Percentiles rank a stretch among this genome's conserved stretches.
Evolutionary conservation across 306 rosid genomes (phyloP).

Genomic region (Myrica gale): DNA sequence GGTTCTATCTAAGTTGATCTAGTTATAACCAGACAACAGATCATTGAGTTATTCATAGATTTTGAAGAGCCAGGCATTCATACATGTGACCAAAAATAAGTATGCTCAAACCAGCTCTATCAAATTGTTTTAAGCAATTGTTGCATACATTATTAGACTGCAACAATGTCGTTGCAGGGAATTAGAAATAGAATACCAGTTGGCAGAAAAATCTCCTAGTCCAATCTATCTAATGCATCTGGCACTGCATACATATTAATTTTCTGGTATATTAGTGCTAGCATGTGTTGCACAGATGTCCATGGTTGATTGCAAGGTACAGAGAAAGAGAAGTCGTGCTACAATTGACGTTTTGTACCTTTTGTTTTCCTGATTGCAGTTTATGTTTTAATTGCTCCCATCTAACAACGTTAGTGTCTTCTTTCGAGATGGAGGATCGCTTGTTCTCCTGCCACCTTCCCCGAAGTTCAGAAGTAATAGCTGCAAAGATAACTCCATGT

Average conservation of each 20-base stretch:
- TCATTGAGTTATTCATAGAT: neutral
- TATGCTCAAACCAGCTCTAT: neutral
- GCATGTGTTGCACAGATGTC: neutral
- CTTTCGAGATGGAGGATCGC: constrained; percentile 58
- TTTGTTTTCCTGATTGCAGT: constrained; percentile 69
- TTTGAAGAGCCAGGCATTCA: neutral
- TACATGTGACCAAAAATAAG: neutral
- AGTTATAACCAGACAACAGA: neutral
- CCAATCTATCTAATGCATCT: constrained; percentile 1
- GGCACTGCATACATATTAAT: neutral
- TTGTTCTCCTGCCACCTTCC: constrained; percentile 79
- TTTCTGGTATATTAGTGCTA: neutral
- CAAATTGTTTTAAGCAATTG: neutral
- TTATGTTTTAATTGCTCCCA: constrained; percentile 80
- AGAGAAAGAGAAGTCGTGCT: neutral
- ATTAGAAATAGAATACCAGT: neutral
- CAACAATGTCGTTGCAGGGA: neutral
- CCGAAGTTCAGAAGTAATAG: constrained; percentile 75
- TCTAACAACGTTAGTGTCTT: constrained; percentile 61
- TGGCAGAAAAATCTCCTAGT: neutral
- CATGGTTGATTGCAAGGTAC: neutral
- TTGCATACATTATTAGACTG: neutral
- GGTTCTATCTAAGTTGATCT: neutral
- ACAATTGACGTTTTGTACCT: constrained; percentile 42
- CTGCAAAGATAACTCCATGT: constrained; percentile 48